Percentiles rank a stretch among this genome's conserved stretches.
These are phyloP conservation scores for Mycosphaerelloides madeirae DNA, from an alignment of 2,329 filamentous ascomycete species.

Conservation along the genomic window DNA sequence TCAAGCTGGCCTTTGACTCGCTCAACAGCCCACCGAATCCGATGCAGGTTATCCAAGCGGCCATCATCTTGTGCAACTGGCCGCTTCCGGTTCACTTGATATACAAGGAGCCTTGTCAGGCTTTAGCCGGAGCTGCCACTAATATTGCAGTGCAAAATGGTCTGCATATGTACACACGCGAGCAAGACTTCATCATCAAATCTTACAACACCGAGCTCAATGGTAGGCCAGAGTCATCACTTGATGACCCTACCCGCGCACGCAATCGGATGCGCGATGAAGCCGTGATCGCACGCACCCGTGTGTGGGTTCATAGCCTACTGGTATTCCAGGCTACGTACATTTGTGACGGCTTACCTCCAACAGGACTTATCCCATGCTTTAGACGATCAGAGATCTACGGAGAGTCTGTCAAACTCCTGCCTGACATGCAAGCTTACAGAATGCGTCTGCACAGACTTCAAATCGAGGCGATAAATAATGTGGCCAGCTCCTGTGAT, in stretches of 20 bases:
- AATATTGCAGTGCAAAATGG: constrained; percentile 7
- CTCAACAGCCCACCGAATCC: constrained; percentile 1
- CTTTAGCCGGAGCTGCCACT: constrained; percentile 4
- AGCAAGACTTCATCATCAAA: constrained; percentile 6
- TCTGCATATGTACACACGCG: constrained; percentile 8
- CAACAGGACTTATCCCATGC: constrained; percentile 3
- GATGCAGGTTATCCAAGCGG: constrained; percentile 1
- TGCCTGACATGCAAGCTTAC: constrained; percentile 4
- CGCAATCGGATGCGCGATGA: too few species aligned
- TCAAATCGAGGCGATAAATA: constrained; percentile 4
- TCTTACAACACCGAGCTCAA: background rate
- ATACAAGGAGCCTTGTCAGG: constrained; percentile 5
- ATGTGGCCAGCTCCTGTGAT: constrained; percentile 6
- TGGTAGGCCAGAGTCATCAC: too few species aligned
- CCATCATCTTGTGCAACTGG: constrained; percentile 6
- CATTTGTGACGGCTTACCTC: constrained; percentile 6
- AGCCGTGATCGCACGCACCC: too few species aligned
- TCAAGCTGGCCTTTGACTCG: constrained; percentile 5
- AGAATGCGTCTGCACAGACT: constrained; percentile 1
- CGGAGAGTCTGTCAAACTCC: constrained; percentile 1
- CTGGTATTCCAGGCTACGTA: background rate
- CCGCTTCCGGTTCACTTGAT: constrained; percentile 6
- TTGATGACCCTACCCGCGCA: too few species aligned
- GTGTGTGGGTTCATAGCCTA: too few species aligned
- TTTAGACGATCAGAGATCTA: constrained; percentile 3